Conservation (phyloP, 257 asterid species). For the Nicotiana tomentosiformis region DNA sequence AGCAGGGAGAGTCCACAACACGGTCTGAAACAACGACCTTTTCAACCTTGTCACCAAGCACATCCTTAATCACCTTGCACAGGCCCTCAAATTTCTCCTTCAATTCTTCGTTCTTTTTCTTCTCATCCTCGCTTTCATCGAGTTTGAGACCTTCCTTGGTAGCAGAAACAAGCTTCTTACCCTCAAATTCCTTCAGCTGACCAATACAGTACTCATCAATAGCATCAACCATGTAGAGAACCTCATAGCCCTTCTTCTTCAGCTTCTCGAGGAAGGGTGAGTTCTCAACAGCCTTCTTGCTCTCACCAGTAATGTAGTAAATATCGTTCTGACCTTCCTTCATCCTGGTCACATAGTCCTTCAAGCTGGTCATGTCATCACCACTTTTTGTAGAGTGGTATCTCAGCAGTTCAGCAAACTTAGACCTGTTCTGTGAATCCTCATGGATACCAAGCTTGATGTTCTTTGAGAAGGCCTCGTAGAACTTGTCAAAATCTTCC, state of each 20-base stretch:
- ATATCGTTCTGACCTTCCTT: slow-evolving; percentile 60
- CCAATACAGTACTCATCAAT: slow-evolving; percentile 58
- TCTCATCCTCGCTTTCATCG: slow-evolving; percentile 57
- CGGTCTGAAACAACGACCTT: slow-evolving; percentile 62
- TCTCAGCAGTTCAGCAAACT: slow-evolving; percentile 49
- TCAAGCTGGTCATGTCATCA: slow-evolving; percentile 58
- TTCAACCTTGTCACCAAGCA: slow-evolving; percentile 59
- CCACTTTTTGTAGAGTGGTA: slow-evolving; percentile 62
- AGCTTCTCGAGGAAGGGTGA: slow-evolving; percentile 65
- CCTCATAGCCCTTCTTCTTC: slow-evolving; percentile 63
- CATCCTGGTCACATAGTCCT: slow-evolving; percentile 71
- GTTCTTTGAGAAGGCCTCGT: slow-evolving; percentile 62
- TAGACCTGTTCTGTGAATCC: slow-evolving; percentile 50
- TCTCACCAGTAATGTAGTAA: slow-evolving; percentile 57
- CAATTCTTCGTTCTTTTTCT: slow-evolving; percentile 42
- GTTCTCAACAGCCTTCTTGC: slow-evolving; percentile 70
- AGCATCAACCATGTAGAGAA: slow-evolving; percentile 62
- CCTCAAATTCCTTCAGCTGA: slow-evolving; percentile 59
- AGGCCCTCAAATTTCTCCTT: slow-evolving; percentile 49
- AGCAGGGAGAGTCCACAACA: slow-evolving; percentile 63
- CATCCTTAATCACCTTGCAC: slow-evolving; percentile 59
- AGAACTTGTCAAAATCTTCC: slow-evolving; percentile 58
- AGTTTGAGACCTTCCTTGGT: slow-evolving; percentile 63
- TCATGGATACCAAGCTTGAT: slow-evolving; percentile 62
- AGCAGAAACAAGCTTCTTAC: slow-evolving; percentile 57